Conservation (phyloP, 2,329 filamentous ascomycete species). For the Pseudocercospora musae region DNA sequence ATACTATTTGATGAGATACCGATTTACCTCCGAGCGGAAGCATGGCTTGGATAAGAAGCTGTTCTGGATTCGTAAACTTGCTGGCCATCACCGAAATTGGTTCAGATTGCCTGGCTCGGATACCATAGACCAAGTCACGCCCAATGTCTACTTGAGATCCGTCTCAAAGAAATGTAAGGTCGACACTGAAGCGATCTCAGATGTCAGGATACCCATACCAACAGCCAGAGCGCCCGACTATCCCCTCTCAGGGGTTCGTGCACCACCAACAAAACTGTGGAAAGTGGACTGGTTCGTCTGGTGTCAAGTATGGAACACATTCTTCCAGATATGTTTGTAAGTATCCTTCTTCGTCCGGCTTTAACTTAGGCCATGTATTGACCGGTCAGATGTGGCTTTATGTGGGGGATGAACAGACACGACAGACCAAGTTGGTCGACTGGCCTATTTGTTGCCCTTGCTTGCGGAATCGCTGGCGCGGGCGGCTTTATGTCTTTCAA, state of each 20-base stretch:
- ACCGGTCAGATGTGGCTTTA: slow-evolving; percentile 56
- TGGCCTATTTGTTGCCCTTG: slow-evolving; percentile 72
- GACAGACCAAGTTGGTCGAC: slow-evolving; percentile 76
- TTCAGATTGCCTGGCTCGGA: slow-evolving; percentile 68
- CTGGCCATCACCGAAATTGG: slow-evolving; percentile 72
- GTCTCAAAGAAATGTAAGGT: not conserved
- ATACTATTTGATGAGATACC: slow-evolving; percentile 67
- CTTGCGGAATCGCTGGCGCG: slow-evolving; percentile 64
- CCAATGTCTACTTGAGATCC: slow-evolving; percentile 5
- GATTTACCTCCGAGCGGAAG: slow-evolving; percentile 40
- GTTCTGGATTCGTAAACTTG: slow-evolving; percentile 63
- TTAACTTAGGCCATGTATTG: not conserved
- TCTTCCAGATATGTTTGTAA: slow-evolving; percentile 69
- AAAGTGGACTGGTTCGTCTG: slow-evolving; percentile 77
- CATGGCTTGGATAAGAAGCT: slow-evolving; percentile 38
- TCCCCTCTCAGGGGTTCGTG: slow-evolving; percentile 69
- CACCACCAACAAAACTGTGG: slow-evolving; percentile 65
- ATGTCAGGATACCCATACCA: slow-evolving; percentile 60
- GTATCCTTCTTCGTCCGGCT: not conserved
- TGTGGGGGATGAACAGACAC: slow-evolving; percentile 62
- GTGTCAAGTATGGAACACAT: slow-evolving; percentile 74
- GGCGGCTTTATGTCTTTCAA: slow-evolving; percentile 68
- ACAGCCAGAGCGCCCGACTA: slow-evolving; percentile 59
- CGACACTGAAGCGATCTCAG: slow-evolving; percentile 31
- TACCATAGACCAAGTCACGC: slow-evolving; percentile 45